Base-by-base conservation (phyloP, 345 rosid genomes). In the Syzygium grande region DNA sequence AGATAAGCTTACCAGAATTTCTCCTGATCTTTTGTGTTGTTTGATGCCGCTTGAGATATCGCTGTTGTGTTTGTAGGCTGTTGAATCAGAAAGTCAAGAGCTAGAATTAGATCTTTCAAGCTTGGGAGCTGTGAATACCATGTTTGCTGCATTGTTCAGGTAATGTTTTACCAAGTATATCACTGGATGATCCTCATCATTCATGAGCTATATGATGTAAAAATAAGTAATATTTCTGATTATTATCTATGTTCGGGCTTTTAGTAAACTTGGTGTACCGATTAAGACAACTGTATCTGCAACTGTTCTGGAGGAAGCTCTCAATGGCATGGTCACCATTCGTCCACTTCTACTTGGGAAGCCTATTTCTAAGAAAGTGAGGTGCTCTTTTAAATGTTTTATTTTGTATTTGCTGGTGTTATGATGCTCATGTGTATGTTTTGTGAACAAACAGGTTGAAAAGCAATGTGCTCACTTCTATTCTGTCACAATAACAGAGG, bases 391-490 rank as follows among this genome's bases (percentile, higher is more conserved):
- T 34, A 5, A 9, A 73, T 34, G 46, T 53, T 51, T 88, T 43
- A 46, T 86, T 79, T 93, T 53, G 41, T 73, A 65, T 88, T 79
- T 52, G 90, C 86, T 51, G 27, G 52, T 34, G 51, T 84, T 84
- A 34, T 84, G 85, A 52, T 86, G 78, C 88, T 88, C 87, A 88
- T 90, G 38, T 73, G 25, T 73, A 4, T 73, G 25, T 73, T 17
- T 34, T 73, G 80, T 87, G 88, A 86, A 58, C 89, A 61, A 90
- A 91, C 95, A 98, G 99, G 99, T 98, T 91, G 99, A 98, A 87
- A 98, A 94, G 93, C 99, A 98, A 92, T 92, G 99, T 91, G 99
- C 98, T 90, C 99, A 97, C 92, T 98, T 97, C 91, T 98, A 95
- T 92, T 96, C 98, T 90, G 94, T 98, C 91, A 90, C 89, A 83